phyloP scores from a whole-genome alignment of 805 yeast species.

The Pichia thaimueangensis region DNA sequence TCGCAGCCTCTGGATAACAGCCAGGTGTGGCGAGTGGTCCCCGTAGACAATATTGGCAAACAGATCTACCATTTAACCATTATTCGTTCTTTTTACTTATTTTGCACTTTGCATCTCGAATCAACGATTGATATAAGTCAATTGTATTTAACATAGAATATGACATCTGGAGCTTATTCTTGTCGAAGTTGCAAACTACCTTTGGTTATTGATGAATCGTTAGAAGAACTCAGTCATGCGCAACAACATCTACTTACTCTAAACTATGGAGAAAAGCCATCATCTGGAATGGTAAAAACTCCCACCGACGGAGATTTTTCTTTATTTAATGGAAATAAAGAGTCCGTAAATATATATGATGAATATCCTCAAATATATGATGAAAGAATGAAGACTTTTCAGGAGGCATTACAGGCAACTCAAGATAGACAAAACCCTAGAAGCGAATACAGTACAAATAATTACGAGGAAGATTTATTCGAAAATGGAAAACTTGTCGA shows the following conservation, averaged over 20 bases:
- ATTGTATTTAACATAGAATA: no score
- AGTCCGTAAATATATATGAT: conserved; percentile 18
- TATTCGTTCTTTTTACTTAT: no score
- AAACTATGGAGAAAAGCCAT: conserved; percentile 24
- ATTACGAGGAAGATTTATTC: no score
- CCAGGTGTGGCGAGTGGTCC: no score
- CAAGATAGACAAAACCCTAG: conserved; percentile 19
- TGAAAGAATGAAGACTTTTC: conserved; percentile 33
- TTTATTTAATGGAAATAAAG: neutral
- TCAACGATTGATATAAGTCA: no score
- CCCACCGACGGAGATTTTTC: neutral
- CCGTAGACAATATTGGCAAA: no score
- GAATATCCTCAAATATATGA: conserved; percentile 30
- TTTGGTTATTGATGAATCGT: conserved; percentile 47
- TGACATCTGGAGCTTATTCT: conserved; percentile 12
- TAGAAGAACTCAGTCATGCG: conserved; percentile 44
- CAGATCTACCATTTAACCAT: no score
- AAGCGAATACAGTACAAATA: neutral
- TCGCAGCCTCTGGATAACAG: no score
- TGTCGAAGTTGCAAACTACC: conserved; percentile 65
- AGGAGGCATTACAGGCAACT: conserved; percentile 26
- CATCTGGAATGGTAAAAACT: neutral
- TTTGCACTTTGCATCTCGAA: no score
- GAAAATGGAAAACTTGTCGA: no score
- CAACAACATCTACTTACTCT: conserved; percentile 48